Evolutionary conservation across 1,139 yeast genomes (phyloP).

Genomic region (Maudiozyma humilis): DNA sequence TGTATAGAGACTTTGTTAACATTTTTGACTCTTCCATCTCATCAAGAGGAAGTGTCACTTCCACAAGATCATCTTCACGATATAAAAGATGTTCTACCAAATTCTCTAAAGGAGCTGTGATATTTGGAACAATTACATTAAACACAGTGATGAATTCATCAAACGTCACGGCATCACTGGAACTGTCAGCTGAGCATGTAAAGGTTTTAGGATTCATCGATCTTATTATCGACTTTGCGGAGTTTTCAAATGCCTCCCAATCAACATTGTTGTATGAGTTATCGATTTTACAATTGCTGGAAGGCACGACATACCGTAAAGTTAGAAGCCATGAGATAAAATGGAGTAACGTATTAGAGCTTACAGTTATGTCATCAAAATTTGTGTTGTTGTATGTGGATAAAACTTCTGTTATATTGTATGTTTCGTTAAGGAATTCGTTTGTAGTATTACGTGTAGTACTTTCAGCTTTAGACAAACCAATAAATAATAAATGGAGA

Average conservation of each 20-base stretch:
- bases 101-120: slow-evolving; percentile 35
- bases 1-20: slow-evolving; percentile 28
- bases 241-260: slow-evolving; percentile 23
- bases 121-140: slow-evolving; percentile 31
- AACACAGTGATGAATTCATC: slow-evolving; percentile 34
- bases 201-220: slow-evolving; percentile 36
- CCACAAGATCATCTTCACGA: slow-evolving; percentile 16
- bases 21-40: slow-evolving; percentile 16
- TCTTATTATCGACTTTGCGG: slow-evolving; percentile 36
- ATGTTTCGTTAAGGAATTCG: slow-evolving; percentile 5
- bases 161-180: slow-evolving; percentile 32
- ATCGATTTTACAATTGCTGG: slow-evolving; percentile 20
- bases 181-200: not conserved
- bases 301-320: slow-evolving; percentile 31
- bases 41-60: slow-evolving; percentile 5
- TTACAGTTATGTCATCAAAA: slow-evolving; percentile 31
- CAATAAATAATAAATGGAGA: slow-evolving; percentile 35
- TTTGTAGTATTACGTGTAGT: too few relatives aligned
- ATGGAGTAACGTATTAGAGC: slow-evolving; percentile 34
- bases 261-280: slow-evolving; percentile 12
- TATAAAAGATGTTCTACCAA: slow-evolving; percentile 35
- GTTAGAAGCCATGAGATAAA: slow-evolving; percentile 40
- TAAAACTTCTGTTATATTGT: slow-evolving; percentile 16
- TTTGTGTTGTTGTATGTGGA: slow-evolving; percentile 30
- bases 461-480: slow-evolving; percentile 23